Base-by-base conservation (phyloP, 768 basidiomycete genomes). In the Mycena sanguinolenta region DNA sequence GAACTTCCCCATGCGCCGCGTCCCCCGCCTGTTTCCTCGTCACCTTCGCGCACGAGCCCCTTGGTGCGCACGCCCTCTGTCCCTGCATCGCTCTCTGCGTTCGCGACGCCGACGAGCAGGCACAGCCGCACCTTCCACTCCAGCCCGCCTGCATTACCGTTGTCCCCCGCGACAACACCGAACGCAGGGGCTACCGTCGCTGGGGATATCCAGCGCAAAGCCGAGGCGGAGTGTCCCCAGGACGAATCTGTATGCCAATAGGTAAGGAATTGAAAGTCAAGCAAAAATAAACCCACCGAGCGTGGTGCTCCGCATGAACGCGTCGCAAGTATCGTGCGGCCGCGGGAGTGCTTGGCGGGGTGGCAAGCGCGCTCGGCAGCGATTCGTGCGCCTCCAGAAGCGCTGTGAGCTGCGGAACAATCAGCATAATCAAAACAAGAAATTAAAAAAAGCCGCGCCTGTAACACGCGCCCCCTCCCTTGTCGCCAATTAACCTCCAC, bases 141-240 rank as follows among this genome's bases (percentile, higher is more conserved):
- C 12, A 98, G 82, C 0, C 97, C 97, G 12, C 97, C 96, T 0
- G 82, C 75, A 27, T 72, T 79, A 1, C 74, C 75, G 64, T 10
- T 73, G 74, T 38, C 88, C 87, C 7, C 92, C 84, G 58, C 85
- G 28, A 64, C 82, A 2, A 96, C 84, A 61, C 90, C 85, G 80
- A 98, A 98, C 0, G 91, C 92, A n/a, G 0, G 97, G 96, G 60
- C 94, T 93, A 0, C 92, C 95, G 66, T 98, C 97, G 1, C 92
- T 90, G 0, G 97, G 97, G 67, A 99, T 97, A 77, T 97, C 96
- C 3, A 99, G 88, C 17, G 92, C 84, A 81, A 99, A 98, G 0
- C 93, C 91, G 34, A 94, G 91, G 30, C 96, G 91, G 0, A 91
- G 84, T 0, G 91, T 91, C 53, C 92, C 88, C 3, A 89, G 79